Conservation (phyloP, 2,329 filamentous ascomycete species). For the Lasiodiplodia citricola region DNA sequence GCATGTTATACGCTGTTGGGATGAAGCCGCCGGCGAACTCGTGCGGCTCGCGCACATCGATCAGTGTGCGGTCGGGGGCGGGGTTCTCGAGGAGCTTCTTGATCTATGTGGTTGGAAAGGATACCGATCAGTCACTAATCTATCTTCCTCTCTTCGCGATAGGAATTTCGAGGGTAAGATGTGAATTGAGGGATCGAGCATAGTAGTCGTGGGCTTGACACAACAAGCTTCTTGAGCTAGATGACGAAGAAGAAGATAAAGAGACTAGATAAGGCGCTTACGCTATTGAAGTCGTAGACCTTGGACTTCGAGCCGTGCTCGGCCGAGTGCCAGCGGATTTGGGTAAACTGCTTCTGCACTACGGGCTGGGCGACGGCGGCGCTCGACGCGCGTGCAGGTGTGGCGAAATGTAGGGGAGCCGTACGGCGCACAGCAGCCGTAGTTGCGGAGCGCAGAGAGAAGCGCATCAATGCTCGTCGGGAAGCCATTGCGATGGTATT, state of each 20-base stretch:
- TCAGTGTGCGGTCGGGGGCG: not conserved
- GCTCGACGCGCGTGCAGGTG: not conserved
- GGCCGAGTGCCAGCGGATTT: slow-evolving; percentile 15
- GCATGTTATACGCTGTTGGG: slow-evolving; percentile 81
- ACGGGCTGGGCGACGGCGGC: not conserved
- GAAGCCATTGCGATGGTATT: slow-evolving; percentile 2
- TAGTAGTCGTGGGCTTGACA: not conserved
- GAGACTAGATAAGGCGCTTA: not conserved
- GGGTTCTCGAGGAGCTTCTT: slow-evolving; percentile 2
- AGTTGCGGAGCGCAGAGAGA: slow-evolving; percentile 11
- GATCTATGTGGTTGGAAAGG: not conserved
- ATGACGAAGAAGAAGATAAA: not conserved
- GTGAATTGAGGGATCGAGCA: not conserved
- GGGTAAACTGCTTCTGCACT: not conserved
- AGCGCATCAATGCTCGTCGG: slow-evolving; percentile 7
- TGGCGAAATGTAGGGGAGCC: not conserved
- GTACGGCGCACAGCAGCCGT: not conserved
- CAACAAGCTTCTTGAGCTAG: not conserved
- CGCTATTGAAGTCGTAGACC: slow-evolving; percentile 22
- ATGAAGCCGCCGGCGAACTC: slow-evolving; percentile 74
- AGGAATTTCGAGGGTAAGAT: not conserved
- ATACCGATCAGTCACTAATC: not conserved
- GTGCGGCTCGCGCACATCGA: slow-evolving; percentile 72
- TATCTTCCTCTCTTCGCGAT: not conserved
- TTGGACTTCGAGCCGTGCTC: slow-evolving; percentile 21